Percentiles rank a stretch among this genome's conserved stretches.
These are phyloP conservation scores for Alternaria conjuncta DNA, from an alignment of 2,329 filamentous ascomycete species.

Conservation along the genomic window DNA sequence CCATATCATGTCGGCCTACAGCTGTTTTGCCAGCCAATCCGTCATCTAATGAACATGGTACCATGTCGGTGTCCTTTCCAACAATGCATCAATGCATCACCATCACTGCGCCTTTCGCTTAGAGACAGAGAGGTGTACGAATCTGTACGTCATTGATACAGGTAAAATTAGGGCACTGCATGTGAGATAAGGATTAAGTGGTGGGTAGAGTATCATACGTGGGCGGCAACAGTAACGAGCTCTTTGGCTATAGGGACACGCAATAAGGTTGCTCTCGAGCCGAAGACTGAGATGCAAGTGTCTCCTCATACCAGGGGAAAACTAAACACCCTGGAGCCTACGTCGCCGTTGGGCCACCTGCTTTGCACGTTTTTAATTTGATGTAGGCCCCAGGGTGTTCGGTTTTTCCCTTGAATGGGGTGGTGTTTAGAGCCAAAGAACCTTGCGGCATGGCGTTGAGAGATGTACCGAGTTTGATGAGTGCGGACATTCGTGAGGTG, in stretches of 20 bases:
- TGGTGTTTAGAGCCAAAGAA: neutral
- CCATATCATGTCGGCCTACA: neutral
- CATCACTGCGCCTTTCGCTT: neutral
- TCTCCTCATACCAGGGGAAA: neutral
- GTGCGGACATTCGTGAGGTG: neutral
- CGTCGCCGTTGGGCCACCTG: neutral
- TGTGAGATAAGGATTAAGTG: neutral
- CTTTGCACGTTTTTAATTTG: neutral
- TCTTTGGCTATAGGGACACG: neutral
- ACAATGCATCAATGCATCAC: neutral
- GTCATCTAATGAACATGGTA: neutral
- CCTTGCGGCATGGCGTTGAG: neutral
- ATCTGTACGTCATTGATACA: neutral
- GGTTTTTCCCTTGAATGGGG: neutral
- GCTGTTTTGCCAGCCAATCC: neutral
- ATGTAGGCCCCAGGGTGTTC: neutral
- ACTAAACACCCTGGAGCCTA: neutral
- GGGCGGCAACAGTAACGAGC: neutral
- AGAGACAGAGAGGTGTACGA: neutral
- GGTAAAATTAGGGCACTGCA: neutral
- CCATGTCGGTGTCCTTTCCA: neutral
- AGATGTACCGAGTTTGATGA: neutral
- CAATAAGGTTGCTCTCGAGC: neutral
- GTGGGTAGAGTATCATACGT: neutral
- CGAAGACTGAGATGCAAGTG: neutral